Conservation (phyloP, 352 stramenopile genomes). For the Phytopythium vexans region DNA sequence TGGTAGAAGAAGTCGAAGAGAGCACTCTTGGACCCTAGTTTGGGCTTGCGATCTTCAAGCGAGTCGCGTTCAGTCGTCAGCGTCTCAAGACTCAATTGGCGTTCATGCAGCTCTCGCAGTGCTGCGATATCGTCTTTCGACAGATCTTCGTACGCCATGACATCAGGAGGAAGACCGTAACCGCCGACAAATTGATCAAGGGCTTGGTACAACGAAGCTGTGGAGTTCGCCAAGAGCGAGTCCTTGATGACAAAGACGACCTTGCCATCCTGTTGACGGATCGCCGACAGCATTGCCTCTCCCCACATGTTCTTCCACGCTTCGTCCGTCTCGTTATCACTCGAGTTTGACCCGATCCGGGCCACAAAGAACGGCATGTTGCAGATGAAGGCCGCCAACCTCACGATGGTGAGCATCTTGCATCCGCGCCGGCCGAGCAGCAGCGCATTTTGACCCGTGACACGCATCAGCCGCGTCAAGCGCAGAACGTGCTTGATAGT, state of each 20-base stretch:
- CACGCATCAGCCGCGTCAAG: conserved; percentile 40
- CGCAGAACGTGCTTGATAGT: conserved; percentile 58
- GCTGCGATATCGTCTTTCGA: conserved; percentile 33
- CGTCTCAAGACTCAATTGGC: conserved; percentile 1
- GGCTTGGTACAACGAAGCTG: conserved; percentile 27
- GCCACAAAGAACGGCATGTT: conserved; percentile 24
- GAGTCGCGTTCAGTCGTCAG: not conserved
- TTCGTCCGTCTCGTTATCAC: not conserved
- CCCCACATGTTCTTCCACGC: conserved; percentile 38
- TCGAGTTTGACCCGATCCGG: not conserved
- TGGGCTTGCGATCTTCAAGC: not conserved
- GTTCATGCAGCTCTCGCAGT: conserved; percentile 28
- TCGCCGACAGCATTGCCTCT: conserved; percentile 33
- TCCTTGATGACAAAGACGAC: conserved; percentile 68
- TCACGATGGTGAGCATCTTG: conserved; percentile 51
- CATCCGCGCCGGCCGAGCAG: conserved; percentile 39
- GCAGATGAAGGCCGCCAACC: conserved; percentile 52
- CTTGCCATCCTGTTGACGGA: conserved; percentile 28
- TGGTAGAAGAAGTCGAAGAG: conserved; percentile 42
- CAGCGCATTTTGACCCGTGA: conserved; percentile 31
- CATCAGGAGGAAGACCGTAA: conserved; percentile 25
- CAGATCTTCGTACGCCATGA: conserved; percentile 55
- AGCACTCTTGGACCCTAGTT: not conserved
- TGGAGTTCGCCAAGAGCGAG: conserved; percentile 12
- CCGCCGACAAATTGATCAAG: conserved; percentile 51